Evolutionary conservation across 2,329 filamentous ascomycete genomes (phyloP).

Genomic region (Fusarium sp.): DNA sequence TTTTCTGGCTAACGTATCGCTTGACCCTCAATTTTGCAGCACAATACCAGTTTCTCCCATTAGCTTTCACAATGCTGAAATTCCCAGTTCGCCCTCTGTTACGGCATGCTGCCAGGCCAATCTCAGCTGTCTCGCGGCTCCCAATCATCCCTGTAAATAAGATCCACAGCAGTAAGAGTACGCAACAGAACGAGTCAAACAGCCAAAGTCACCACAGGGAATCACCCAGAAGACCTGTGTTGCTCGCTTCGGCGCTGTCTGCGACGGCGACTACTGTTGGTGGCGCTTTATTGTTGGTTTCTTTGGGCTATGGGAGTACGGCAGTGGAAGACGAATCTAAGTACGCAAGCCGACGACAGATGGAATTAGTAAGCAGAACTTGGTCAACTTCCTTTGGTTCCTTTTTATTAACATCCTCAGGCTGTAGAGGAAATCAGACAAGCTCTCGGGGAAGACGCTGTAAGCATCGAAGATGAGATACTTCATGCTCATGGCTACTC

Average conservation of each 20-base stretch:
- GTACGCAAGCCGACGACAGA: background rate
- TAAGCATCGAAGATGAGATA: slow-evolving; percentile 71
- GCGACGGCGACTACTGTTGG: background rate
- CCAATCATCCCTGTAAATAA: background rate
- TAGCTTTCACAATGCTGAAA: background rate
- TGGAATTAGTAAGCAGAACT: background rate
- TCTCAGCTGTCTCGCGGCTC: background rate
- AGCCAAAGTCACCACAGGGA: rapidly evolving
- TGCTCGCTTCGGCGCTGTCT: background rate
- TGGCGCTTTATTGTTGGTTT: background rate
- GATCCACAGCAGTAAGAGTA: background rate
- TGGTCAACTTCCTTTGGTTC: rapidly evolving
- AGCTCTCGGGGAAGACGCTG: slow-evolving; percentile 61
- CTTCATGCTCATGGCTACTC: slow-evolving; percentile 73
- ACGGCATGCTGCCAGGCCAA: background rate
- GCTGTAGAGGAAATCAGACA: slow-evolving; percentile 66
- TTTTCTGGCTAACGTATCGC: background rate
- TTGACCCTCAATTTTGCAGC: background rate
- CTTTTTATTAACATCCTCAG: slow-evolving; percentile 46
- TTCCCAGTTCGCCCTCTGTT: background rate
- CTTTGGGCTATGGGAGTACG: background rate
- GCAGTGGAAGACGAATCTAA: rapidly evolving
- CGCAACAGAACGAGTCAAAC: rapidly evolving
- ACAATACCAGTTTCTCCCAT: background rate
- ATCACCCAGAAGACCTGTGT: background rate